These are phyloP conservation scores for Nevesoporus exiguus DNA, from an alignment of 768 basidiomycete genomes.

Conservation along the genomic window DNA sequence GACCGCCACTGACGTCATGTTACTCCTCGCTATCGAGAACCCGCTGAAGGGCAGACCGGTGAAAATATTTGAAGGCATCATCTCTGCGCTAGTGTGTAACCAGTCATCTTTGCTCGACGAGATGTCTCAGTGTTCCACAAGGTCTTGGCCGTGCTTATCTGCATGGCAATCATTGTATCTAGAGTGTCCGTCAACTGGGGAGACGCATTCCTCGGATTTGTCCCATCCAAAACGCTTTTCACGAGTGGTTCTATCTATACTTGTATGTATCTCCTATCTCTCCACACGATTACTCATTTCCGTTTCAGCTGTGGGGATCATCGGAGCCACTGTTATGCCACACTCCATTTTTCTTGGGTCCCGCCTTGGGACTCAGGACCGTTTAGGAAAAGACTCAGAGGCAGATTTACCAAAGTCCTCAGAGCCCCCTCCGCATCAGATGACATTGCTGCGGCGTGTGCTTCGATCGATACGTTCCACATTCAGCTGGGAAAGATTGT, in stretches of 20 bases:
- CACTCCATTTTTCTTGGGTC: slow-evolving; percentile 91
- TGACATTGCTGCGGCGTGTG: slow-evolving; percentile 23
- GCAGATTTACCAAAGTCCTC: slow-evolving; percentile 14
- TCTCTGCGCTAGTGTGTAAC: slow-evolving; percentile 53
- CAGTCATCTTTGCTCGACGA: neutral
- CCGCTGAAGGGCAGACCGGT: slow-evolving; percentile 66
- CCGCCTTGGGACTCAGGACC: slow-evolving; percentile 78
- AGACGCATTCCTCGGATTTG: slow-evolving; percentile 67
- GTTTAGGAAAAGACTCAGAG: slow-evolving; percentile 41
- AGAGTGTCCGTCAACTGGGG: slow-evolving; percentile 70
- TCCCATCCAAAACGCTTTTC: slow-evolving; percentile 68
- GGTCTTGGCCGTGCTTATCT: slow-evolving; percentile 72
- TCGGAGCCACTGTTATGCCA: slow-evolving; percentile 90
- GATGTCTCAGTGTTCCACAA: slow-evolving; percentile 18
- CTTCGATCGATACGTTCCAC: slow-evolving; percentile 4
- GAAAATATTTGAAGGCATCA: slow-evolving; percentile 62
- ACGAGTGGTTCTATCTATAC: slow-evolving; percentile 57
- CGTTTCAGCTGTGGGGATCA: slow-evolving; percentile 58
- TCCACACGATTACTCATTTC: slow-evolving; percentile 12
- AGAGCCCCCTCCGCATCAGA: slow-evolving; percentile 1
- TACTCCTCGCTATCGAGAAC: slow-evolving; percentile 70
- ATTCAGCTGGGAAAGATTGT: slow-evolving; percentile 17
- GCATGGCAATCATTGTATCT: slow-evolving; percentile 74
- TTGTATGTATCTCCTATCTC: slow-evolving; percentile 40
- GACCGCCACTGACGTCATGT: slow-evolving; percentile 63